Evolutionary conservation across 1,139 yeast species (phyloP), one percentile per base, ranked within the genome.

Genomic region (Hyphopichia fennica): DNA sequence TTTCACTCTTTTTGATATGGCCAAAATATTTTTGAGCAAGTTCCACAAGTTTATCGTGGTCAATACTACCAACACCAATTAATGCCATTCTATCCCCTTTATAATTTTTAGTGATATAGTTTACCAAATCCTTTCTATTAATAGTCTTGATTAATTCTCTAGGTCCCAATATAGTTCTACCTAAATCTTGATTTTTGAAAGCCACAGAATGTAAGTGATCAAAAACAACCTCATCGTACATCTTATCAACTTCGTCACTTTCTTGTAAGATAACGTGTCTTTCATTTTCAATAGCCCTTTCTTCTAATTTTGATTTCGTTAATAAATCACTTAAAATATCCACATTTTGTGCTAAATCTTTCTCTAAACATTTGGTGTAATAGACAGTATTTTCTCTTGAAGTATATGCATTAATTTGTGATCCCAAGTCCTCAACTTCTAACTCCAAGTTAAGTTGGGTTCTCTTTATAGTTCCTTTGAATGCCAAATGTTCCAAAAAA

Each of bases 81-180:
- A 95, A 75, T 2, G 95, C 99, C 99, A 93, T 93, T 57, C 99
- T 77, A 65, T 95, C 98, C 32, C 98, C 96, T 59, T 87, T 87
- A 68, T 93, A 93, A 70, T 93, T 93, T 41, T 87, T 81, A 39
- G 79, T 72, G 57, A 93, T 93, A 65, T 91, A 93, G 51, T 82
- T 76, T 45, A 79, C 81, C 60, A 93, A 75, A 60, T 95, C 96
- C 13, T 75, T 69, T 58, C 89, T 77, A 51, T 85, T 75, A 52
- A 93, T 89, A 37, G 91, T 81, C 59, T 81, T 79, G 58, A 93
- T 93, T 65, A 90, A 84, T 49, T 87, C 89, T 48, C 91, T 78
- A 17, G 99, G 99, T 1, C 99, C 99, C 48, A 93, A 72, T 48
- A 93, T 93, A n/a, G 99, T 95, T 66, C 98, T 83, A 20, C 99